Evolutionary conservation across 129 eudicot genomes (phyloP).

Genomic region (Tagetes erecta): DNA sequence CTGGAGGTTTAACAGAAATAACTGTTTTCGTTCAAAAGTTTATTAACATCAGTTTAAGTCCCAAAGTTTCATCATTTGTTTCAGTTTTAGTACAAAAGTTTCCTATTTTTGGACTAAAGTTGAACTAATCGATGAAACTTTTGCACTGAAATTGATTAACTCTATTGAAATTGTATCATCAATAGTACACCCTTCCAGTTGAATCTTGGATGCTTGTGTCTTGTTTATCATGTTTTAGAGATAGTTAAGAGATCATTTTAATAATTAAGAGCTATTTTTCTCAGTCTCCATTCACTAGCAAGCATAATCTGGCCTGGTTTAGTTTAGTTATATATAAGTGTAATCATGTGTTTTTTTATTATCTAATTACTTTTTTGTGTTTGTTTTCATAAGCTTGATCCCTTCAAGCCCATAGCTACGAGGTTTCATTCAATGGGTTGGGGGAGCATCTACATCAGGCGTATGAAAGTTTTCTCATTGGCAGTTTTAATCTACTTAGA

Average conservation of each 20-base stretch:
- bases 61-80: too few relatives aligned
- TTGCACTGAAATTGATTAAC: too few relatives aligned
- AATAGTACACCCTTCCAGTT: not conserved
- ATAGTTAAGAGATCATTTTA: not conserved
- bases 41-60: too few relatives aligned
- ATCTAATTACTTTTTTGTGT: constrained; percentile 13
- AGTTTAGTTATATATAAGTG: not conserved
- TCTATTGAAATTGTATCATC: not conserved
- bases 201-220: constrained; percentile 5
- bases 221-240: not conserved
- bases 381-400: not conserved
- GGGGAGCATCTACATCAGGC: constrained; percentile 75
- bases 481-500: constrained; percentile 83
- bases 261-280: not conserved
- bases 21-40: too few relatives aligned
- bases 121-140: too few relatives aligned
- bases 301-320: not conserved
- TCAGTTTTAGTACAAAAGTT: too few relatives aligned
- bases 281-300: not conserved
- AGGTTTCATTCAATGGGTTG: constrained; percentile 59
- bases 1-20: too few relatives aligned
- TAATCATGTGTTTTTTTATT: not conserved
- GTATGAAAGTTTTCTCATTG: constrained; percentile 70
- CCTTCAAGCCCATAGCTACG: constrained; percentile 14
- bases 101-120: too few relatives aligned